Conservation (phyloP, 352 stramenopile genomes). For the Phytophthora gonapodyides region DNA sequence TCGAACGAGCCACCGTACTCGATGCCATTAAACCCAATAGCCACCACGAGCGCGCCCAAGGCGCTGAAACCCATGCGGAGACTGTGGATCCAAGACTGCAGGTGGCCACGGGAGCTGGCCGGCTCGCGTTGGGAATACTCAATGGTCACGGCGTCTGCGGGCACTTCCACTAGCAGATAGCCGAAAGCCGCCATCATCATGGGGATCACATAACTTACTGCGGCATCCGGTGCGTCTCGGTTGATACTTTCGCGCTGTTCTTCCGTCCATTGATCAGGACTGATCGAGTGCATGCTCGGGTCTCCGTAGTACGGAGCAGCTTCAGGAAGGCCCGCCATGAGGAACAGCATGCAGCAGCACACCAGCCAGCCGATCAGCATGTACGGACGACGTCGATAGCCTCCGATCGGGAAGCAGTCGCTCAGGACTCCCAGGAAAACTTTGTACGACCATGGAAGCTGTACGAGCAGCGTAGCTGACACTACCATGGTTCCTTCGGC, state of each 20-base stretch:
- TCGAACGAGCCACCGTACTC: constrained; percentile 63
- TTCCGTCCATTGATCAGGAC: constrained; percentile 38
- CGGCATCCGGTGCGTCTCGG: constrained; percentile 35
- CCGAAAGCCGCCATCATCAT: constrained; percentile 79
- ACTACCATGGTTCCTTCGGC: constrained; percentile 58
- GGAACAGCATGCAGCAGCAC: constrained; percentile 51
- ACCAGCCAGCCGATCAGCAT: constrained; percentile 63
- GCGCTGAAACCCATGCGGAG: constrained; percentile 54
- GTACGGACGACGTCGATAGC: constrained; percentile 60
- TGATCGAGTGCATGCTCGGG: constrained; percentile 36
- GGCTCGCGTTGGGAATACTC: constrained; percentile 65
- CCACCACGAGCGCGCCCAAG: constrained; percentile 48
- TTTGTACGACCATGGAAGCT: constrained; percentile 68
- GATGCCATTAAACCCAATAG: constrained; percentile 51
- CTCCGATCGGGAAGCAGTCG: constrained; percentile 65
- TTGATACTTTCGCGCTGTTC: constrained; percentile 50
- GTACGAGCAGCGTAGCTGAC: constrained; percentile 50
- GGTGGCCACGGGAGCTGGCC: constrained; percentile 42
- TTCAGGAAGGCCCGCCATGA: constrained; percentile 47
- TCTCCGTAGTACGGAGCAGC: constrained; percentile 56
- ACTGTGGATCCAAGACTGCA: constrained; percentile 69
- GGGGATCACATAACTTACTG: constrained; percentile 57
- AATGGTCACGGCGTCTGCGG: constrained; percentile 65
- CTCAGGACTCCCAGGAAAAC: constrained; percentile 61
- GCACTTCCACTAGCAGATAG: constrained; percentile 63